These are phyloP conservation scores for Leccinum disarticulatum DNA, from an alignment of 768 basidiomycete genomes.

Conservation along the genomic window DNA sequence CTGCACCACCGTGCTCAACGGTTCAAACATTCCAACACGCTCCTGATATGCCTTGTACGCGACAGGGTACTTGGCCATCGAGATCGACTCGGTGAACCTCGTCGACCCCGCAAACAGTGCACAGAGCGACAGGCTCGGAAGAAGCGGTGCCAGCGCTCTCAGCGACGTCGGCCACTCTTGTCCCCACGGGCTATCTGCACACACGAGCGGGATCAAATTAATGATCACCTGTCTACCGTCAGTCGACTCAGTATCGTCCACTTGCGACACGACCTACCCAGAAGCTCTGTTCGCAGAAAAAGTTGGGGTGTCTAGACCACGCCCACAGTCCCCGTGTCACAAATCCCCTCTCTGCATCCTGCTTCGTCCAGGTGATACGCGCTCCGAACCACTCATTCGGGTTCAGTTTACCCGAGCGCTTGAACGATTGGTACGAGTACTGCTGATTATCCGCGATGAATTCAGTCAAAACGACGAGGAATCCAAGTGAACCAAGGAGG, in stretches of 20 bases:
- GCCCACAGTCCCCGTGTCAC: conserved; percentile 83
- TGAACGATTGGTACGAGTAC: conserved; percentile 79
- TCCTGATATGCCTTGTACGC: conserved; percentile 70
- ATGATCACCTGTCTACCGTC: conserved; percentile 54
- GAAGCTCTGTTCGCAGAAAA: conserved; percentile 84
- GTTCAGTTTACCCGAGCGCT: conserved; percentile 44
- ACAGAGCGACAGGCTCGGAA: conserved; percentile 63
- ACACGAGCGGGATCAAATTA: conserved; percentile 62
- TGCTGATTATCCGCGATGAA: conserved; percentile 93
- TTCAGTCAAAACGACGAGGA: conserved; percentile 64
- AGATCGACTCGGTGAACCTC: conserved; percentile 77
- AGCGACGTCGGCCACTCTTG: conserved; percentile 26
- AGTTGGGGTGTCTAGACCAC: conserved; percentile 91
- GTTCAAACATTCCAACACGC: conserved; percentile 81
- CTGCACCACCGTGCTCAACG: conserved; percentile 45
- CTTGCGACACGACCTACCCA: conserved; percentile 52
- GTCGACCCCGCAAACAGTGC: conserved; percentile 78
- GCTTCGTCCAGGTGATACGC: conserved; percentile 62
- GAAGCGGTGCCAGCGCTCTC: conserved; percentile 37
- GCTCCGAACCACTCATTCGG: conserved; percentile 62
- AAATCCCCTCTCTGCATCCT: conserved; percentile 79
- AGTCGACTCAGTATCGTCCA: not conserved
- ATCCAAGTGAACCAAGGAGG: conserved; percentile 54
- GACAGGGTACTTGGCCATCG: conserved; percentile 66
- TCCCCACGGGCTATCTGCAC: conserved; percentile 33